Conservation (phyloP, 345 rosid genomes). For the Gossypium bickii region DNA sequence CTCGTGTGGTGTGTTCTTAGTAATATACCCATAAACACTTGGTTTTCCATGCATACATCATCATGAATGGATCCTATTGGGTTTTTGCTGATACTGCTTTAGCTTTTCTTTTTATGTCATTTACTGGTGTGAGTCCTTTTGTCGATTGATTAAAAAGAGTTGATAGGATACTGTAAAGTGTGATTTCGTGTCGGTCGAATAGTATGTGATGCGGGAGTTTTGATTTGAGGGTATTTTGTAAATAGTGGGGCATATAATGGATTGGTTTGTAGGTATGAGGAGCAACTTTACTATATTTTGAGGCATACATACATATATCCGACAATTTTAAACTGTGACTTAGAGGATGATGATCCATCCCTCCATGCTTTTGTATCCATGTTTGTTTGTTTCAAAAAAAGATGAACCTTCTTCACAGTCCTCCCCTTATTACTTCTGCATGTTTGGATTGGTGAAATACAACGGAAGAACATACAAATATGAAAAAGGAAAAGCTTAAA, state of each 20-base stretch:
- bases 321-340: not conserved
- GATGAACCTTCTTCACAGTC: not conserved
- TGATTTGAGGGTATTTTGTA: not conserved
- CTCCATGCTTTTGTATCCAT: not conserved
- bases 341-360: not conserved
- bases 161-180: not conserved
- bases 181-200: no score
- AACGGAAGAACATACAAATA: no score
- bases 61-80: no score
- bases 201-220: not conserved
- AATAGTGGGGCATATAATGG: not conserved
- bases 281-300: not conserved
- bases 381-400: not conserved
- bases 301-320: not conserved
- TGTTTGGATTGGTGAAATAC: no score
- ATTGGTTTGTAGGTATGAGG: not conserved
- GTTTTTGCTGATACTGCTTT: no score
- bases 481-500: no score
- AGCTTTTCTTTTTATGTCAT: not conserved
- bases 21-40: not conserved
- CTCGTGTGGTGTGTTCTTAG: constrained; percentile 44
- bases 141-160: not conserved
- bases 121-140: not conserved
- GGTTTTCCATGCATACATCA: no score
- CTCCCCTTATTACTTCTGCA: not conserved